These are phyloP conservation scores for Sugiyamaella japonica DNA, from an alignment of 1,139 yeast species.

Conservation along the genomic window DNA sequence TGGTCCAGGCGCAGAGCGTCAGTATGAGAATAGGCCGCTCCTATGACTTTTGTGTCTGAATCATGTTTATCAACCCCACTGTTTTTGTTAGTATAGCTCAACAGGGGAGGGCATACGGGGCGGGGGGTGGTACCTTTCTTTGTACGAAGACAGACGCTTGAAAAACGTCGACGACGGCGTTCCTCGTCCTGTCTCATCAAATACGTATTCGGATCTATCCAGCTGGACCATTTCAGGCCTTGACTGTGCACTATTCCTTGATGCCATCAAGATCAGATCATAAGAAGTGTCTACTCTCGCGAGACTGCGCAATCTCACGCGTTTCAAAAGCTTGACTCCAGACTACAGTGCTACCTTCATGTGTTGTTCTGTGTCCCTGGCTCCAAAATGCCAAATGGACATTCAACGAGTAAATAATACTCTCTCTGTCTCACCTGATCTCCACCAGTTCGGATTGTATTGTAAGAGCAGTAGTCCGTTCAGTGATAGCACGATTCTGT, in stretches of 20 bases:
- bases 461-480: too few relatives aligned
- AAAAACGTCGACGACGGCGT: slow-evolving; percentile 61
- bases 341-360: too few relatives aligned
- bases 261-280: slow-evolving; percentile 3
- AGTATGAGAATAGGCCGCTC: slow-evolving; percentile 47
- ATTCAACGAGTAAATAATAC: too few relatives aligned
- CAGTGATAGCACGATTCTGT: too few relatives aligned
- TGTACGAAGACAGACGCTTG: slow-evolving; percentile 47
- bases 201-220: slow-evolving; percentile 59
- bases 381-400: too few relatives aligned
- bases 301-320: too few relatives aligned
- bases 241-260: slow-evolving; percentile 20
- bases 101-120: neutral
- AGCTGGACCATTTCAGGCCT: slow-evolving; percentile 31
- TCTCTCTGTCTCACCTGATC: too few relatives aligned
- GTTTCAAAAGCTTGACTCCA: too few relatives aligned
- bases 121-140: slow-evolving; percentile 15
- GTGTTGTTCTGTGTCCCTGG: too few relatives aligned
- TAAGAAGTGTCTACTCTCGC: neutral
- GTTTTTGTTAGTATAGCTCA: slow-evolving; percentile 7
- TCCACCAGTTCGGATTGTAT: too few relatives aligned
- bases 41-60: slow-evolving; percentile 39
- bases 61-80: slow-evolving; percentile 5
- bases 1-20: slow-evolving; percentile 34
- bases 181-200: slow-evolving; percentile 67